Evolutionary conservation across 1,284 basidiomycete species (phyloP), one percentile per base, ranked within the genome.

Genomic region (Ustilago tritici): DNA sequence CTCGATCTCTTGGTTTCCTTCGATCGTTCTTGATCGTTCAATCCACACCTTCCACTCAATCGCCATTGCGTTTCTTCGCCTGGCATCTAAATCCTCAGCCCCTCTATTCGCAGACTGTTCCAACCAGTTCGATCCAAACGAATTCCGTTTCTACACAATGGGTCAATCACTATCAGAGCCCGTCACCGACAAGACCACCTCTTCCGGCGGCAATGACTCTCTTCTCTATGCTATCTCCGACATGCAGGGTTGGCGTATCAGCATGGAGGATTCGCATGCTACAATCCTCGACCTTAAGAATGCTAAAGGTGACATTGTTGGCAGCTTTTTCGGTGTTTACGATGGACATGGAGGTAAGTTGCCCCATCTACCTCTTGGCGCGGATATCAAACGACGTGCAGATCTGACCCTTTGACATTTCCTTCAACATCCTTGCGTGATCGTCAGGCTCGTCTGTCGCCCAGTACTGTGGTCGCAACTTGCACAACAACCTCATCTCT

Each of bases 161-260:
- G 88, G 88, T 73, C 88, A 88, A 78, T 87, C 87, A 36, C 85
- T 88, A 12, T 87, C 85, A 15, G 88, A 88, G 71, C 88, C 87
- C 92, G 93, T 93, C 54, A 94, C 92, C 68, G 91, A 92, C 79
- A 99, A 85, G 90, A 90, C 90, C 86, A 92, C 93, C 36, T 91
- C 92, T 77, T 88, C 89, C 40, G 95, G 94, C 65, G 89, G 90
- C 82, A 92, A 96, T 90, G 91, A 90, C 76, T 91, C 91, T 72
- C 93, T 92, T 87, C 87, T 91, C 72, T 98, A 92, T 87, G 93
- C 91, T 11, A 89, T 98, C 56, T 92, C 93, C 50, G 95, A 98
- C 88, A 99, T 99, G 97, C 97, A 99, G 88, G 97, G 97, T 81
- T 99, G 97, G 97, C 90, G 97, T 88, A 93, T 98, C 88, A 92